A percentile compares a stretch with the other conserved stretches of the same genome.
Evolutionary conservation across 2,329 filamentous ascomycete genomes (phyloP).

Genomic region (Penicillium sp.): DNA sequence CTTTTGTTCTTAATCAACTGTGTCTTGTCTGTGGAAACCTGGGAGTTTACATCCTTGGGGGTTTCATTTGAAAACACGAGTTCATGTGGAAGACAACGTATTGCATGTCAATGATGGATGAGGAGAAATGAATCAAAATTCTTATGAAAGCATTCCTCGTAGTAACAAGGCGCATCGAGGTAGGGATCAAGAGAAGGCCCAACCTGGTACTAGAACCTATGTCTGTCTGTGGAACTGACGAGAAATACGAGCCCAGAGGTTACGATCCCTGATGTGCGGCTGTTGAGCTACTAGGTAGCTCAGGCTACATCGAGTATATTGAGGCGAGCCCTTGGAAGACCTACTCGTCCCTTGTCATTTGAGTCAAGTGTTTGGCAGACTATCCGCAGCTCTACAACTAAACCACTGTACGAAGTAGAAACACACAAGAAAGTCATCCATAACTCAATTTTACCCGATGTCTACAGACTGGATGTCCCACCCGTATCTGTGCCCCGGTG

Average conservation of each 20-base stretch:
- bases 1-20: constrained; percentile 14
- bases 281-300: too few species aligned
- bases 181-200: too few species aligned
- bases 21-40: constrained; percentile 19
- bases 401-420: neutral
- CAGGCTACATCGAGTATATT: too few species aligned
- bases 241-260: too few species aligned
- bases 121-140: constrained; percentile 26
- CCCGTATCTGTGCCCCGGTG: constrained; percentile 70
- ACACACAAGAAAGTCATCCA: neutral
- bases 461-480: constrained; percentile 50
- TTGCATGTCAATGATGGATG: constrained; percentile 25
- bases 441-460: neutral
- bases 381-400: too few species aligned
- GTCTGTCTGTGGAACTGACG: too few species aligned
- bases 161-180: too few species aligned
- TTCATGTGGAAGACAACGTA: constrained; percentile 26
- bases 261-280: too few species aligned
- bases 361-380: too few species aligned
- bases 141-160: neutral
- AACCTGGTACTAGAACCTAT: too few species aligned
- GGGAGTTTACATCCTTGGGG: neutral
- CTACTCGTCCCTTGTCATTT: too few species aligned
- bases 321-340: too few species aligned
- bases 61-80: constrained; percentile 22